phyloP scores from a whole-genome alignment of 495 filamentous ascomycete genomes.

The Trichoderma reesei region DNA sequence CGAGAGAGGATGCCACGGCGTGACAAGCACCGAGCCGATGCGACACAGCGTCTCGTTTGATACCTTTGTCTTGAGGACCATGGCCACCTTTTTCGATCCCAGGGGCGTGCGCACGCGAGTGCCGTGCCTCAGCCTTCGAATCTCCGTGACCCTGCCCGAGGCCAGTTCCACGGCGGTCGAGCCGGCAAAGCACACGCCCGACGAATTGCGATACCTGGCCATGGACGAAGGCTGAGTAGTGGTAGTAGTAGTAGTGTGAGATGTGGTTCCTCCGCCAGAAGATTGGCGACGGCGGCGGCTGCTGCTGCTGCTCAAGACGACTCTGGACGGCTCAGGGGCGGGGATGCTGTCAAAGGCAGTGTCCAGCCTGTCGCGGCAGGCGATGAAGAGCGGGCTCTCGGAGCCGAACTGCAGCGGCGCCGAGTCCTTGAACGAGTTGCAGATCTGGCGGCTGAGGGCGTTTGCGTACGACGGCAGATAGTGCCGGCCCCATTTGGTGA shows the following conservation, averaged over 20 bases:
- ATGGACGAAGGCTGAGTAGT: slow-evolving; percentile 17
- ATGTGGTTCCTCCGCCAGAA: not conserved
- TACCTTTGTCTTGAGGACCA: slow-evolving; percentile 29
- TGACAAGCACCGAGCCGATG: slow-evolving; percentile 14
- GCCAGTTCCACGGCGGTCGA: slow-evolving; percentile 24
- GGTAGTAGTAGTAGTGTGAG: not conserved
- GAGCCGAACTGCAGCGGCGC: slow-evolving; percentile 33
- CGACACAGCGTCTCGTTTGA: slow-evolving; percentile 16
- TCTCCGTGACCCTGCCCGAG: slow-evolving; percentile 15
- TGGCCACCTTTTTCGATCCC: slow-evolving; percentile 24
- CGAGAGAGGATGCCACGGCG: slow-evolving; percentile 35
- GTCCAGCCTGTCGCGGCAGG: slow-evolving; percentile 29
- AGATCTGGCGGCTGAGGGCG: slow-evolving; percentile 34
- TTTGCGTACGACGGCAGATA: slow-evolving; percentile 34
- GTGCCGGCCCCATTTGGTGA: slow-evolving; percentile 32
- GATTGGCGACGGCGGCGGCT: not conserved
- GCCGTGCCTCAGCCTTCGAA: slow-evolving; percentile 22
- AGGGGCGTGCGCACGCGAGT: slow-evolving; percentile 29
- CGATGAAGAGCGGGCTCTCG: slow-evolving; percentile 26
- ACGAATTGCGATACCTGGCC: slow-evolving; percentile 19
- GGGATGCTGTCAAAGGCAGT: slow-evolving; percentile 29
- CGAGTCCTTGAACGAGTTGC: slow-evolving; percentile 38
- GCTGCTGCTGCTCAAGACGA: not conserved
- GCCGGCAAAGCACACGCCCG: slow-evolving; percentile 30
- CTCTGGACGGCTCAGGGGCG: slow-evolving; percentile 23